phyloP scores from a whole-genome alignment of 495 filamentous ascomycete genomes.

The Elasticomyces elasticus region DNA sequence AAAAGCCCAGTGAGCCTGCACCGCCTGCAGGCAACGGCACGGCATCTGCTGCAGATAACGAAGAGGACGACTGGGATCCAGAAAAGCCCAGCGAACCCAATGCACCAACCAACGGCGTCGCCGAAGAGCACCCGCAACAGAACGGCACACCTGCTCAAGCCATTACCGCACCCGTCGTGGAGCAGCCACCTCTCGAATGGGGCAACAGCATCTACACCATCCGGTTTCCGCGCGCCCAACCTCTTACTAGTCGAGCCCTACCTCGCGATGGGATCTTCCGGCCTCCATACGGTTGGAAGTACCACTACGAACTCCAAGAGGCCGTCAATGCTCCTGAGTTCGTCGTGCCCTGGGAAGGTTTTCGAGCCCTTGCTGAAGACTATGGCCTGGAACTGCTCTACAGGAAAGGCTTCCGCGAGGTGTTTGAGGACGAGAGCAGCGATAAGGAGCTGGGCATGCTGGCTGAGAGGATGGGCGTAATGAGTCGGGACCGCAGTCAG shows the following conservation, averaged over 20 bases:
- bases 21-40: not conserved
- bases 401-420: constrained; percentile 75
- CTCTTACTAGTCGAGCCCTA: constrained; percentile 2
- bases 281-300: constrained; percentile 94
- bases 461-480: constrained; percentile 89
- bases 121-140: no score
- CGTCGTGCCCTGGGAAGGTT: constrained; percentile 95
- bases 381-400: constrained; percentile 94
- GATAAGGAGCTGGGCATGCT: constrained; percentile 66
- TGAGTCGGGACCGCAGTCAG: constrained; percentile 47
- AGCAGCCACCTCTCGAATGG: constrained; percentile 54
- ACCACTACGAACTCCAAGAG: constrained; percentile 89
- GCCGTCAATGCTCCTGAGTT: constrained; percentile 96
- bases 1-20: constrained; percentile 22
- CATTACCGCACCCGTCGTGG: not conserved
- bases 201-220: constrained; percentile 88
- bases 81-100: not conserved
- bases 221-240: constrained; percentile 66
- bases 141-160: not conserved
- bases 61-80: no score
- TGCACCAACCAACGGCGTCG: no score
- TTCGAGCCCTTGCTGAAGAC: constrained; percentile 87
- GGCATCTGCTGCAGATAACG: not conserved
- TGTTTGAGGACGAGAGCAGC: constrained; percentile 84
- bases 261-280: constrained; percentile 76